Evolutionary conservation across 73 alveolate genomes (phyloP).

Genomic region (Paramecium bursaria): DNA sequence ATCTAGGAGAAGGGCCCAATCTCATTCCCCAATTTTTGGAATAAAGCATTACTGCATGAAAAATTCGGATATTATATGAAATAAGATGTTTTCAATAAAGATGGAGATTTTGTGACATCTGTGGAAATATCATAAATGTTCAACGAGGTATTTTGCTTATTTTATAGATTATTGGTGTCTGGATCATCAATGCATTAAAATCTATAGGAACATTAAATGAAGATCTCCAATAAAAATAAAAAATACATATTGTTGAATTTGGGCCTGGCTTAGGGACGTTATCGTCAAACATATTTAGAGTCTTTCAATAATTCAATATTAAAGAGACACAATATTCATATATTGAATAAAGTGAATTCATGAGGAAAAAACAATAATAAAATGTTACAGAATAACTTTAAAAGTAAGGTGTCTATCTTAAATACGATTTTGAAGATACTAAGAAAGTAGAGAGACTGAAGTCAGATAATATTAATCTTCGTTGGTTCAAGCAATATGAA

Average conservation of each 20-base stretch:
- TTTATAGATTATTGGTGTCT: conserved; percentile 73
- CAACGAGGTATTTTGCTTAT: conserved; percentile 81
- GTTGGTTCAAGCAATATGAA: conserved; percentile 69
- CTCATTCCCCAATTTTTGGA: conserved; percentile 37
- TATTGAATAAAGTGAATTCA: conserved; percentile 73
- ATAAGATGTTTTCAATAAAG: conserved; percentile 82
- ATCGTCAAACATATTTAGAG: conserved; percentile 84
- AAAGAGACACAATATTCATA: conserved; percentile 70
- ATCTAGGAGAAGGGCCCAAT: conserved; percentile 56
- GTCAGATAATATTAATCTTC: conserved; percentile 52
- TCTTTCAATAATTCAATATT: conserved; percentile 74
- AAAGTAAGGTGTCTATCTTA: conserved; percentile 55
- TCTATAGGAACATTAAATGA: conserved; percentile 59
- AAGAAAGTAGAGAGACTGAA: conserved; percentile 63
- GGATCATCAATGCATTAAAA: conserved; percentile 73
- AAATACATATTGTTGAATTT: conserved; percentile 79
- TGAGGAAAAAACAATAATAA: conserved; percentile 75
- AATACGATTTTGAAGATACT: conserved; percentile 48
- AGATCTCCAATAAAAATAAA: conserved; percentile 68
- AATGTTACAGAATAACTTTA: conserved; percentile 66
- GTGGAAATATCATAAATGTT: conserved; percentile 90
- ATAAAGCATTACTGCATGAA: conserved; percentile 59
- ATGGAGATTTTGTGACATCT: conserved; percentile 92
- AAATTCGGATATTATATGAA: conserved; percentile 86
- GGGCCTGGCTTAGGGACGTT: conserved; percentile 94